Conservation (phyloP, 495 filamentous ascomycete species). For the Annulohypoxylon nitens region DNA sequence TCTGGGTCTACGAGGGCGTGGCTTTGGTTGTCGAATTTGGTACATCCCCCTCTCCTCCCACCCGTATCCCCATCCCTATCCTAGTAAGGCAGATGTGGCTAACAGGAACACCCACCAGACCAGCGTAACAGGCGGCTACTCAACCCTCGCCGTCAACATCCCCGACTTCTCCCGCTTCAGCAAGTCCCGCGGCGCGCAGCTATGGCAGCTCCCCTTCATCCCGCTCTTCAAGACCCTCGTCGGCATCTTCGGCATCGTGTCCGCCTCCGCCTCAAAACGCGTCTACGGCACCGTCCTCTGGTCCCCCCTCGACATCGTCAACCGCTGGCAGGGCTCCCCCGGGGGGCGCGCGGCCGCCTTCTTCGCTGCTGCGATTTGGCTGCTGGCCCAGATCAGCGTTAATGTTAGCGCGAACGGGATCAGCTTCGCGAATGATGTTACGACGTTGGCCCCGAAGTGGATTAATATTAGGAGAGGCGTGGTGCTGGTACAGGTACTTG, state of each 20-base stretch:
- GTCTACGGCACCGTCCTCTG: slow-evolving; percentile 48
- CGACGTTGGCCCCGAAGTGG: slow-evolving; percentile 66
- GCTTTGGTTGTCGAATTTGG: slow-evolving; percentile 53
- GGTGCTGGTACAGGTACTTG: slow-evolving; percentile 68
- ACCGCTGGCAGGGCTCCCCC: slow-evolving; percentile 44
- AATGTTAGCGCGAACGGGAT: slow-evolving; percentile 76
- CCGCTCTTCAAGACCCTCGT: slow-evolving; percentile 51
- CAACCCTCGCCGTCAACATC: slow-evolving; percentile 51
- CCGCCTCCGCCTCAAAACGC: slow-evolving; percentile 45
- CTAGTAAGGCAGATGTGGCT: neutral
- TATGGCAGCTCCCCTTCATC: slow-evolving; percentile 51
- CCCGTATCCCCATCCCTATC: neutral
- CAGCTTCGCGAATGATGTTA: slow-evolving; percentile 73
- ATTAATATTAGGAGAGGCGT: slow-evolving; percentile 73
- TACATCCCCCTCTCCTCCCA: neutral
- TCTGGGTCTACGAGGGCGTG: slow-evolving; percentile 47
- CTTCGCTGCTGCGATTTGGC: slow-evolving; percentile 61
- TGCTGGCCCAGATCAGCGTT: slow-evolving; percentile 67
- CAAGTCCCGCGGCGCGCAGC: slow-evolving; percentile 46
- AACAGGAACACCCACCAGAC: slow-evolving; percentile 30
- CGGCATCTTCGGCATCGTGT: slow-evolving; percentile 49
- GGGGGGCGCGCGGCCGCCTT: slow-evolving; percentile 43
- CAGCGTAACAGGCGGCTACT: slow-evolving; percentile 49
- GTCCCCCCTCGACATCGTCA: slow-evolving; percentile 52
- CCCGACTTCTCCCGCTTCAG: slow-evolving; percentile 51